phyloP scores from a whole-genome alignment of 768 basidiomycete species.

The Termitomyces sp. region DNA sequence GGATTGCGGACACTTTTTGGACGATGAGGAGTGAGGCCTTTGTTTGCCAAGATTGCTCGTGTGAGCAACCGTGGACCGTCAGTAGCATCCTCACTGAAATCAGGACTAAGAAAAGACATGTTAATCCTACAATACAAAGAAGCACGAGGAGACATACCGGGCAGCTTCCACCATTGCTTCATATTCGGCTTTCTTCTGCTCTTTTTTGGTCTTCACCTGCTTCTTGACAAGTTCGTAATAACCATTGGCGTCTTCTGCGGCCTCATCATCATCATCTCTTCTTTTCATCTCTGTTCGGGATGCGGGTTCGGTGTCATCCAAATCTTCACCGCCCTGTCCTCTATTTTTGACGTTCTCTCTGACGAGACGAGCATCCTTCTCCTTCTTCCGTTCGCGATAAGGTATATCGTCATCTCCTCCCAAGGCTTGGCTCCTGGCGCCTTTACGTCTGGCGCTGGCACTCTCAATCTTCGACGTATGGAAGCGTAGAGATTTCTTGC shows the following conservation, averaged over 20 bases:
- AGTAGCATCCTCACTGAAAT: slow-evolving; percentile 31
- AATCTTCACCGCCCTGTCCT: slow-evolving; percentile 61
- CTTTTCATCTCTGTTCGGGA: slow-evolving; percentile 32
- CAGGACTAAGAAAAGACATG: slow-evolving; percentile 20
- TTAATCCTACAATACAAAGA: slow-evolving; percentile 8
- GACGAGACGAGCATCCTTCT: slow-evolving; percentile 53
- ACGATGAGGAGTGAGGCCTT: slow-evolving; percentile 88
- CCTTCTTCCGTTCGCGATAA: slow-evolving; percentile 72
- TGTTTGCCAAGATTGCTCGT: slow-evolving; percentile 90
- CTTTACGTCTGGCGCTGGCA: slow-evolving; percentile 69
- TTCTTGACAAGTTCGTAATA: slow-evolving; percentile 92
- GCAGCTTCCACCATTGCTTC: slow-evolving; percentile 58
- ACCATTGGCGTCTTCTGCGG: slow-evolving; percentile 56
- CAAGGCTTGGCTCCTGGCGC: slow-evolving; percentile 64
- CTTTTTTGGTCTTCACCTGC: slow-evolving; percentile 67
- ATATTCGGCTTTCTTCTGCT: slow-evolving; percentile 78
- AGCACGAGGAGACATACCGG: slow-evolving; percentile 42
- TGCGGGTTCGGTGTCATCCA: slow-evolving; percentile 58
- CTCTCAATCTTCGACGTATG: slow-evolving; percentile 91
- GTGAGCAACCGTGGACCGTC: slow-evolving; percentile 87
- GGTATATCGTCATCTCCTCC: slow-evolving; percentile 97
- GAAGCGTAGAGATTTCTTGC: slow-evolving; percentile 85
- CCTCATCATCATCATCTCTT: slow-evolving; percentile 37
- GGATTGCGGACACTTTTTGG: slow-evolving; percentile 93
- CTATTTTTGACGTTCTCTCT: slow-evolving; percentile 49